Conservation (phyloP, 78 protist species). For the Dictyostelium firmibasis region DNA sequence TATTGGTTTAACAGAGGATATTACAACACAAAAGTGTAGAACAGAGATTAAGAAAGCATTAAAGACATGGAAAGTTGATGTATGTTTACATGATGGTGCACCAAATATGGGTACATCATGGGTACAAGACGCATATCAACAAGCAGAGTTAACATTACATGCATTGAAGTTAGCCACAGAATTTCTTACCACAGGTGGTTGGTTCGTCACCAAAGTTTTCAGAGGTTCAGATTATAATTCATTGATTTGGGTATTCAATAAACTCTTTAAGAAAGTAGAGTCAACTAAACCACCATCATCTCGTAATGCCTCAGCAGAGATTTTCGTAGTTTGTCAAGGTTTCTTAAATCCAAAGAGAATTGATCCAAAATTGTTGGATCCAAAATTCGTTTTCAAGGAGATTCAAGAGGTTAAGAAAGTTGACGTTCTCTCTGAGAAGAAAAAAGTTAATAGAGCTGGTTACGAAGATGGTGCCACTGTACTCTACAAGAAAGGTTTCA, state of each 20-base stretch:
- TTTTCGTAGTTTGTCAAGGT: constrained; percentile 98
- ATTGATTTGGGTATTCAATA: constrained; percentile 95
- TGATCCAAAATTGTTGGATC: constrained; percentile 94
- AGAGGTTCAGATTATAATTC: constrained; percentile 97
- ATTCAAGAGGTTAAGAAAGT: constrained; percentile 36
- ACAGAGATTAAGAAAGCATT: constrained; percentile 76
- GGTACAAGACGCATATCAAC: constrained; percentile 97
- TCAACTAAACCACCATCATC: constrained; percentile 98
- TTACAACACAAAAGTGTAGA: constrained; percentile 97
- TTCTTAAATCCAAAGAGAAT: constrained; percentile 93
- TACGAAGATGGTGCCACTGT: constrained; percentile 78
- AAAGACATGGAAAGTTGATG: constrained; percentile 87
- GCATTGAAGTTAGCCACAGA: constrained; percentile 96
- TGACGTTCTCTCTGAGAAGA: constrained; percentile 20
- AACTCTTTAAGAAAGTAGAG: constrained; percentile 96
- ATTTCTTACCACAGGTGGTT: constrained; percentile 91
- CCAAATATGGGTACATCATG: constrained; percentile 99
- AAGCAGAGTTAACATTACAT: constrained; percentile 95
- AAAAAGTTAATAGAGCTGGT: constrained; percentile 66
- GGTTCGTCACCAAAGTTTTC: constrained; percentile 98
- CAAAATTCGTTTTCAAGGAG: constrained; percentile 89
- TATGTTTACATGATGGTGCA: constrained; percentile 99
- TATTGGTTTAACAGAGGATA: constrained; percentile 95
- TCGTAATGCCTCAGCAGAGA: constrained; percentile 97
- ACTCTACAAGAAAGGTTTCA: neutral